Conservation (phyloP, 2,329 filamentous ascomycete species). For the Epichloe aotearoae region DNA sequence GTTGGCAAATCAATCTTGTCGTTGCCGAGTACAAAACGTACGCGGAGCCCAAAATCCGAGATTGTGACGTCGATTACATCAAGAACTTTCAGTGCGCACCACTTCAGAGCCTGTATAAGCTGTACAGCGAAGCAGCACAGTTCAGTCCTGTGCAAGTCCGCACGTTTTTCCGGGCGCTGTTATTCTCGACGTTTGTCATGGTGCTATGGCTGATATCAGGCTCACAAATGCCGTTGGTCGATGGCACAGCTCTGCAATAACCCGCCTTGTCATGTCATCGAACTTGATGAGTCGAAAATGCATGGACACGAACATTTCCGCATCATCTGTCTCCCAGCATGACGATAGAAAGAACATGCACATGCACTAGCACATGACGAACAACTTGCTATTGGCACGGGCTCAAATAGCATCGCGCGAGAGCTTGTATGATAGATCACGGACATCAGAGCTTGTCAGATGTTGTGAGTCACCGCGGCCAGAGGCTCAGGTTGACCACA, state of each 20-base stretch:
- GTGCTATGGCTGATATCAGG: conserved; percentile 30
- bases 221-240: conserved; percentile 12
- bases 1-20: conserved; percentile 49
- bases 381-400: neutral
- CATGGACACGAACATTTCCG: too few relatives aligned
- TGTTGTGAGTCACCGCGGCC: neutral
- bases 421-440: neutral
- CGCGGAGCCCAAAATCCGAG: conserved; percentile 45
- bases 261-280: neutral
- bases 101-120: conserved; percentile 12
- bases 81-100: conserved; percentile 32
- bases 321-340: too few relatives aligned
- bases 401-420: neutral
- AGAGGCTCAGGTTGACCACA: neutral
- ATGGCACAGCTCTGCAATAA: neutral
- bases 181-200: conserved; percentile 29
- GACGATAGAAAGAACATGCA: neutral
- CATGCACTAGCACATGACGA: neutral
- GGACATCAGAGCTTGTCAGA: neutral
- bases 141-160: conserved; percentile 16
- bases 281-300: too few relatives aligned
- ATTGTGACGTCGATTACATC: conserved; percentile 48
- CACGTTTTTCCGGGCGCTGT: conserved; percentile 29
- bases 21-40: conserved; percentile 63
- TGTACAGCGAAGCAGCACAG: conserved; percentile 5